Base-by-base conservation (phyloP, 164 flowering plant species). In the Umbellularia californica region DNA sequence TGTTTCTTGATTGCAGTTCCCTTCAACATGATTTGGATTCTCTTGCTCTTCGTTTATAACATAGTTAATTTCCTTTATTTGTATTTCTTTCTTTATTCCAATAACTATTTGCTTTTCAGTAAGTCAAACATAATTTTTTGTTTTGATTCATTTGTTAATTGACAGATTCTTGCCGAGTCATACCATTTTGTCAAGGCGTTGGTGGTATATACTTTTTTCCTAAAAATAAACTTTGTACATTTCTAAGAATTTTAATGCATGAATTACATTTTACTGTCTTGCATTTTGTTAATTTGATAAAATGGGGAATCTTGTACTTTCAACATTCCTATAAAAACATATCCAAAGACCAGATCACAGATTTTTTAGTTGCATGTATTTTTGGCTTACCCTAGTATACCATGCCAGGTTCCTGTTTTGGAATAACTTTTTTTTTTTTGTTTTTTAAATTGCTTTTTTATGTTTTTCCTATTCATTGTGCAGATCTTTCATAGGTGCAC, bases 401-500 rank as follows among this genome's bases (percentile, higher is more conserved):
- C 6, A 65, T 58, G 60, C 33, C 58, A 70, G 23, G 62, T 65
- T 69, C 68, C 58, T 73, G 70, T 74, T 65, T 81, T 67, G 52
- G 51, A 74, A 74, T 55, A 50, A n/a, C 55, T 22, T 19, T 50
- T 14, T 33, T 28, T 60, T 79, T 14, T 19, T 50, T 13, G 20
- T 28, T 60, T 79, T 74, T 74, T 64, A 60, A 84, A 79, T 33
- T 76, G 71, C 69, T 65, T 71, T 80, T 74, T 80, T 77, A 78
- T 72, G 70, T 71, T 76, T 82, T 77, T 71, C 62, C 79, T 72
- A 79, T 81, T 79, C 75, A 78, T 79, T 85, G 79, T 86, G 88
- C 89, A 88, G 90, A 85, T 87, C 51, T 74, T 72, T 78, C 65
- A 72, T 78, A 79, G 77, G 81, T 86, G 86, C 83, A 76, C 82